These are phyloP conservation scores for Grosmannia huntii DNA, from an alignment of 2,329 filamentous ascomycete genomes.

Conservation along the genomic window DNA sequence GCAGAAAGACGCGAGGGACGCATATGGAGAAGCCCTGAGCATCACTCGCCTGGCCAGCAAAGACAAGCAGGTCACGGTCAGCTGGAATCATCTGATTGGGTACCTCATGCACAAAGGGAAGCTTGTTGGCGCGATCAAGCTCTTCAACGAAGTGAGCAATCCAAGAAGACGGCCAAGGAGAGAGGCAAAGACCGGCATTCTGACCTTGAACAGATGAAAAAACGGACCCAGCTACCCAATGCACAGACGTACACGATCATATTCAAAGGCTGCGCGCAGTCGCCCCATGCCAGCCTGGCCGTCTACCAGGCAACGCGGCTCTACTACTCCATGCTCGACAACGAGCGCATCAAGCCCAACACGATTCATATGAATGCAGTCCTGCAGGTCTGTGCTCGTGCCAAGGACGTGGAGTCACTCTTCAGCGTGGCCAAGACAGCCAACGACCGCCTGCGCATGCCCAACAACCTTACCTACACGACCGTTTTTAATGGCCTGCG, in stretches of 20 bases:
- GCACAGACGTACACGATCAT: conserved; percentile 74
- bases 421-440: conserved; percentile 65
- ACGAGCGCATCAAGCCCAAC: conserved; percentile 53
- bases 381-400: conserved; percentile 66
- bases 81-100: conserved; percentile 80
- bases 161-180: neutral
- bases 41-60: conserved; percentile 59
- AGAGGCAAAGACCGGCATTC: neutral
- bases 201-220: conserved; percentile 67
- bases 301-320: conserved; percentile 59
- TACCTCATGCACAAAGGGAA: conserved; percentile 50
- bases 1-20: conserved; percentile 39
- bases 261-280: conserved; percentile 58
- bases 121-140: conserved; percentile 54
- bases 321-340: conserved; percentile 60
- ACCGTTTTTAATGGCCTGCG: conserved; percentile 71
- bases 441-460: conserved; percentile 48
- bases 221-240: conserved; percentile 69
- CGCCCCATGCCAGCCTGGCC: conserved; percentile 43
- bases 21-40: conserved; percentile 53
- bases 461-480: conserved; percentile 65
- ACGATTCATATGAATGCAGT: conserved; percentile 81
- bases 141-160: conserved; percentile 69
- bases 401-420: conserved; percentile 64
- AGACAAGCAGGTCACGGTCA: conserved; percentile 51